A percentile compares a stretch with the other conserved stretches of the same genome.
Evolutionary conservation across 345 rosid genomes (phyloP).

Genomic region (Pugionium dolabratum): DNA sequence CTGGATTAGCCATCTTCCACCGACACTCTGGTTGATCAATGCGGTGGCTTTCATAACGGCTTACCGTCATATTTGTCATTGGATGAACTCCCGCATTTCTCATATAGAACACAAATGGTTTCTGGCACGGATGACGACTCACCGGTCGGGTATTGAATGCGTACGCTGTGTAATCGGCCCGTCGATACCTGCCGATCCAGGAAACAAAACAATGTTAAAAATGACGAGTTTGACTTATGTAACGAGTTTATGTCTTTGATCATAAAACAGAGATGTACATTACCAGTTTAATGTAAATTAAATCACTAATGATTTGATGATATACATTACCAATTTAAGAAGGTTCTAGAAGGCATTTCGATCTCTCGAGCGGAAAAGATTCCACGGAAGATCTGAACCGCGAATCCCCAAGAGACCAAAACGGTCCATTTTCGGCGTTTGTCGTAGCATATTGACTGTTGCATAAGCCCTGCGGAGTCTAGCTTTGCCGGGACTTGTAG

Average conservation of each 20-base stretch:
- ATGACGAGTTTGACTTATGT: slow-evolving; percentile 7
- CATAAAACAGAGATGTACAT: not conserved
- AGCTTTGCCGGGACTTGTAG: slow-evolving; percentile 65
- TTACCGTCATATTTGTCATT: slow-evolving; percentile 55
- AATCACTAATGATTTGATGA: too few relatives aligned
- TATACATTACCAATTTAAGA: slow-evolving; percentile 77
- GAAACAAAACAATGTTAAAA: too few relatives aligned
- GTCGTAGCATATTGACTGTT: slow-evolving; percentile 94
- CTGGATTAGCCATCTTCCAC: slow-evolving; percentile 93
- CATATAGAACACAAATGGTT: slow-evolving; percentile 85
- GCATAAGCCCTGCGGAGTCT: slow-evolving; percentile 89
- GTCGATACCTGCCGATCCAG: slow-evolving; percentile 30
- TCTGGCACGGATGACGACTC: slow-evolving; percentile 87
- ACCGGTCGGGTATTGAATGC: slow-evolving; percentile 97
- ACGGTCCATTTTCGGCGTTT: slow-evolving; percentile 71
- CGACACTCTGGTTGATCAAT: slow-evolving; percentile 63
- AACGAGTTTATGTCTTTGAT: not conserved
- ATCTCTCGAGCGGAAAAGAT: slow-evolving; percentile 83
- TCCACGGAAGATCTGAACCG: slow-evolving; percentile 84
- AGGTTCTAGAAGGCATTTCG: slow-evolving; percentile 96
- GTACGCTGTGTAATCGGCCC: slow-evolving; percentile 88
- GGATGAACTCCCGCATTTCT: slow-evolving; percentile 52
- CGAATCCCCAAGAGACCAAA: slow-evolving; percentile 93
- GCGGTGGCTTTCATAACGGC: slow-evolving; percentile 57
- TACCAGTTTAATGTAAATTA: too few relatives aligned